Percentiles rank a stretch among this genome's conserved stretches.
Conservation (phyloP, 345 rosid species). For the Toxicodendron radicans region DNA sequence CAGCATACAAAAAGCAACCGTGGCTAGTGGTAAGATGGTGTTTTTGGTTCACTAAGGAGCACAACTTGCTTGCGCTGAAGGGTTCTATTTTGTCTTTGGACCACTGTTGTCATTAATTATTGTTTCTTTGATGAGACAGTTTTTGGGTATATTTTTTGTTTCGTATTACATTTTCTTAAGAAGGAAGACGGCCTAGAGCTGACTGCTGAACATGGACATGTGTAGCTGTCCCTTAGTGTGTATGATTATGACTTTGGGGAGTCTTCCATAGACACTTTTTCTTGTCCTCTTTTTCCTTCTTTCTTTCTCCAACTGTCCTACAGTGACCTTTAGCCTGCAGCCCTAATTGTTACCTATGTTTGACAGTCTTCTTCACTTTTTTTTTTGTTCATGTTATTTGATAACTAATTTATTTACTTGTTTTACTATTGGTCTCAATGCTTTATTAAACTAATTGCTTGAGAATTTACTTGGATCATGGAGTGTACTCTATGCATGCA, state of each 20-base stretch:
- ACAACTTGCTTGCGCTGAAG: background rate
- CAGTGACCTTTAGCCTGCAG: background rate
- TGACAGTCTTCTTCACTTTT: background rate
- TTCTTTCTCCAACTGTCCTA: background rate
- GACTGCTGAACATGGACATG: background rate
- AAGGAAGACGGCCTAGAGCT: background rate
- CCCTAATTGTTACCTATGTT: background rate
- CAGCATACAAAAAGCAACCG: background rate
- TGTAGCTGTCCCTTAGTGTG: background rate
- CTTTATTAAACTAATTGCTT: background rate
- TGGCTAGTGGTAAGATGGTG: background rate
- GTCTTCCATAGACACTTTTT: background rate
- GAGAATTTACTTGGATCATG: background rate
- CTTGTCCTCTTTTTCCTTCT: background rate
- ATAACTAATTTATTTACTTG: background rate
- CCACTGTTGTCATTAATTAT: no score
- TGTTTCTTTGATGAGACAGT: no score
- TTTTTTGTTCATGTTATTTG: background rate
- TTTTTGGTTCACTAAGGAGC: background rate
- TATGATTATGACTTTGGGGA: background rate
- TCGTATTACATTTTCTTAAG: background rate
- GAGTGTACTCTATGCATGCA: background rate
- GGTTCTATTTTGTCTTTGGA: background rate
- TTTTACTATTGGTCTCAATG: background rate
- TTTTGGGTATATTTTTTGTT: background rate